A percentile compares a stretch with the other conserved stretches of the same genome.
These are phyloP conservation scores for Yarrowia divulgata DNA, from an alignment of 805 yeast genomes.

Conservation along the genomic window DNA sequence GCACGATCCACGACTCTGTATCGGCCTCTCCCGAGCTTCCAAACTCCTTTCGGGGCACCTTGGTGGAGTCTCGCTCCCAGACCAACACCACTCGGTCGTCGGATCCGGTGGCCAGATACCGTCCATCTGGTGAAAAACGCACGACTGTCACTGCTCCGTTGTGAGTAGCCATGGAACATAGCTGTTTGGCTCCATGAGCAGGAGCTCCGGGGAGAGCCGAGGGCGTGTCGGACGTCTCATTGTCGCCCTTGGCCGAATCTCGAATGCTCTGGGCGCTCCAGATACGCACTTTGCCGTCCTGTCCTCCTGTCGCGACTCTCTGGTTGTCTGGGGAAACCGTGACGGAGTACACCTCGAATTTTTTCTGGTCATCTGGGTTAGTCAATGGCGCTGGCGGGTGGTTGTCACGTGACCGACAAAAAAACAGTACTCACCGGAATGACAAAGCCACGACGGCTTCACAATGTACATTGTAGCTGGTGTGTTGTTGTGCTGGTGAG, in stretches of 20 bases:
- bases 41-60: constrained; percentile 62
- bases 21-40: constrained; percentile 71
- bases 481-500: not conserved
- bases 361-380: constrained; percentile 71
- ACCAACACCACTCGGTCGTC: constrained; percentile 91
- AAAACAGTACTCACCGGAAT: constrained; percentile 54
- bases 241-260: constrained; percentile 56
- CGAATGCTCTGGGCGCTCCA: constrained; percentile 91
- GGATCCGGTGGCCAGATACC: constrained; percentile 91
- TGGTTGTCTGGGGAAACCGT: constrained; percentile 82
- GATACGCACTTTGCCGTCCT: constrained; percentile 86
- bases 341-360: constrained; percentile 84
- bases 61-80: constrained; percentile 89
- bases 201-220: constrained; percentile 12
- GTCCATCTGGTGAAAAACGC: constrained; percentile 88
- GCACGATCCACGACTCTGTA: constrained; percentile 91
- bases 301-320: constrained; percentile 90
- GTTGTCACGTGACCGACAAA: not conserved
- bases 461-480: constrained; percentile 60
- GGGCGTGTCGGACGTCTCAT: constrained; percentile 5
- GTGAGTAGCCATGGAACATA: constrained; percentile 92
- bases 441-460: constrained; percentile 77
- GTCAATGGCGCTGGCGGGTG: too few relatives aligned
- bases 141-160: constrained; percentile 97
- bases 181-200: constrained; percentile 54